Base-by-base conservation (phyloP, 2,329 filamentous ascomycete species). In the Juglanconis sp. region DNA sequence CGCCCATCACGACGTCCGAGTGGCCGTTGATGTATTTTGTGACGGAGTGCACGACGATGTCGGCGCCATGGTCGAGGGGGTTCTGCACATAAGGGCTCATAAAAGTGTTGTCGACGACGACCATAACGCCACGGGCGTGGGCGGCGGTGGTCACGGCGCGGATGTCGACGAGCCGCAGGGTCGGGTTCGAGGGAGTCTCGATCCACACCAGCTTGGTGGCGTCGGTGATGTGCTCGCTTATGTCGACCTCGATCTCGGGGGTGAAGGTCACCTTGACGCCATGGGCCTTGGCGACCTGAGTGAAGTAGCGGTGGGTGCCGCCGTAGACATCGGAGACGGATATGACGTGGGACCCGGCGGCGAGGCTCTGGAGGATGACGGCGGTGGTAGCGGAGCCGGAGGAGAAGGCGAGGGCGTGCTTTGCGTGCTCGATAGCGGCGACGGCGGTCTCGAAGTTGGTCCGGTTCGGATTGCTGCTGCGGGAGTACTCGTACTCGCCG, bases 1-100 rank as follows among this genome's bases (percentile, higher is more conserved):
- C 90, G 66, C 95, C 95, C 95, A 99, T 99, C 69, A 98, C 88
- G 8, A 99, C 95, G 74, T 99, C 95, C 73, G 87, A 85, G 80
- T 99, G 95, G 54, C 95, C 95, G 75, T 98, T 98, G 80, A 99
- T 98, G 79, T 98, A 99, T 79, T 99, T 99, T 49, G 95, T 99
- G 59, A 99, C 95, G 58, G 88, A 93, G 82, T 98, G 94, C 48
- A 98, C 90, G 67, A 98, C 94, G 65, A 98, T 93, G 75, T 99
- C 95, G 67, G 95, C 95, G 68, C 95, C 95, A 73, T 94, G 91
- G 72, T 96, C 89, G 59, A 99, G 86, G 3, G 95, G 95, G 77
- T 96, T 98, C 79, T 99, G 95, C 52, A 99, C 85, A 74, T 98
- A 99, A 36, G 95, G 95, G 63, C 90, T 94, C 72, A 98, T 82